Percentiles rank a stretch among this genome's conserved stretches.
Conservation (phyloP, 202 grass and related monocot species). For the Setaria italica region DNA sequence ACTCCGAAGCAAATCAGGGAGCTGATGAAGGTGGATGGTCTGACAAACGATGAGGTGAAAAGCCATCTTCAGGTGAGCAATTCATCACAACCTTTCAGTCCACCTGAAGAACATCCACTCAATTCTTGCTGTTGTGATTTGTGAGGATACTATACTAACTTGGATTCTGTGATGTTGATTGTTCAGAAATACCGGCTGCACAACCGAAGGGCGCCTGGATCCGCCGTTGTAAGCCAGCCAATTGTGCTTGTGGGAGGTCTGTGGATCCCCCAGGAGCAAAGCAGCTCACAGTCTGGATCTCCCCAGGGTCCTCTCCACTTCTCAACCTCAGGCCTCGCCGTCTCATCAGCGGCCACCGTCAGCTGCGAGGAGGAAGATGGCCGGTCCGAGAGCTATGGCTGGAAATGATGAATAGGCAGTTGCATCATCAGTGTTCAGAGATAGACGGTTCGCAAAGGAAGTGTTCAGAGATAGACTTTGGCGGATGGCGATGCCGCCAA, state of each 20-base stretch:
- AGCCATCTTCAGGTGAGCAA: constrained; percentile 89
- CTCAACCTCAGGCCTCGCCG: constrained; percentile 41
- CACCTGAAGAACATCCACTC: neutral
- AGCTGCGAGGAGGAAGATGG: constrained; percentile 70
- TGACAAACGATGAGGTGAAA: constrained; percentile 87
- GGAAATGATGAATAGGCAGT: constrained; percentile 39
- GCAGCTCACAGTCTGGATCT: constrained; percentile 63
- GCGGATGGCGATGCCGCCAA: neutral
- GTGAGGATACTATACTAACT: constrained; percentile 6
- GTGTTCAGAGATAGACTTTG: neutral
- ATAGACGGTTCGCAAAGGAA: too few species aligned
- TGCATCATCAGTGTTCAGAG: neutral
- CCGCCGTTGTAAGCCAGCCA: constrained; percentile 2
- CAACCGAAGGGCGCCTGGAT: constrained; percentile 46
- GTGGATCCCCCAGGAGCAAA: constrained; percentile 55
- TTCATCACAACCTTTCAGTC: neutral
- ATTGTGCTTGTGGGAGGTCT: constrained; percentile 51
- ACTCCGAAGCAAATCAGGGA: constrained; percentile 92
- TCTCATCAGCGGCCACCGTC: constrained; percentile 49
- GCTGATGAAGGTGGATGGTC: constrained; percentile 79
- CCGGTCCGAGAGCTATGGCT: constrained; percentile 62
- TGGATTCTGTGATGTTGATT: neutral
- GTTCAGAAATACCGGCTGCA: constrained; percentile 79
- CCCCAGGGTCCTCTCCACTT: constrained; percentile 60
- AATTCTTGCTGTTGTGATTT: neutral